phyloP scores from a whole-genome alignment of 306 rosid genomes.

The Albizia julibrissin region DNA sequence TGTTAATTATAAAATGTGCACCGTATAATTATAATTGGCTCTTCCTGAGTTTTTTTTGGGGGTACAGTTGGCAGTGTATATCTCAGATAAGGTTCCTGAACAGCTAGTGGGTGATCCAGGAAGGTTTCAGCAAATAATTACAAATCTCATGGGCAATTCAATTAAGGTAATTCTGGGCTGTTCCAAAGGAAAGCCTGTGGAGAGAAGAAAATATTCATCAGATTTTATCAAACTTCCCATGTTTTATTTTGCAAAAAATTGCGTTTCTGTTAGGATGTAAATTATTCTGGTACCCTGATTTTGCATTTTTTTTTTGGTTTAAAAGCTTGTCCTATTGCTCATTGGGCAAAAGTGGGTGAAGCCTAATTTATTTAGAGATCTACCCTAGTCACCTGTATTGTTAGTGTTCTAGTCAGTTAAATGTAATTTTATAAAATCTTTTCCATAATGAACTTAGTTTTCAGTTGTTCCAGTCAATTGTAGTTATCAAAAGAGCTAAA shows the following conservation, averaged over 20 bases:
- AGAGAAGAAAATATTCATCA: neutral
- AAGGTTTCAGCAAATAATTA: conserved; percentile 82
- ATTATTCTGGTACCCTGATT: neutral
- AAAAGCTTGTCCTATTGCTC: conserved; percentile 4
- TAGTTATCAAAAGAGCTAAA: conserved; percentile 2
- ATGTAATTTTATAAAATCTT: neutral
- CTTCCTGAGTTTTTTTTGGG: conserved; percentile 38
- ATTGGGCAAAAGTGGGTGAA: neutral
- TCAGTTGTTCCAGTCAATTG: conserved; percentile 11
- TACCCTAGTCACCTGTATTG: neutral
- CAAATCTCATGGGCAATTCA: conserved; percentile 84
- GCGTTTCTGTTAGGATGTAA: neutral
- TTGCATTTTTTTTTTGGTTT: neutral
- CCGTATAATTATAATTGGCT: conserved; percentile 19
- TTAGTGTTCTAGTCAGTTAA: neutral
- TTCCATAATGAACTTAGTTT: neutral
- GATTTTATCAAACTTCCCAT: conserved; percentile 11
- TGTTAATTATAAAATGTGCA: too few relatives aligned
- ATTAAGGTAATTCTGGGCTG: conserved; percentile 55
- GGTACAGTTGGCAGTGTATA: conserved; percentile 70
- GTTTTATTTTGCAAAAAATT: neutral
- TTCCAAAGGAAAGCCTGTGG: neutral
- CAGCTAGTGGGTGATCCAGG: conserved; percentile 83
- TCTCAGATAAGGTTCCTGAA: conserved; percentile 75
- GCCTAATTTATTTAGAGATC: neutral